Evolutionary conservation across 2,329 filamentous ascomycete species (phyloP).

Genomic region (Berkeleyomyces basicola): DNA sequence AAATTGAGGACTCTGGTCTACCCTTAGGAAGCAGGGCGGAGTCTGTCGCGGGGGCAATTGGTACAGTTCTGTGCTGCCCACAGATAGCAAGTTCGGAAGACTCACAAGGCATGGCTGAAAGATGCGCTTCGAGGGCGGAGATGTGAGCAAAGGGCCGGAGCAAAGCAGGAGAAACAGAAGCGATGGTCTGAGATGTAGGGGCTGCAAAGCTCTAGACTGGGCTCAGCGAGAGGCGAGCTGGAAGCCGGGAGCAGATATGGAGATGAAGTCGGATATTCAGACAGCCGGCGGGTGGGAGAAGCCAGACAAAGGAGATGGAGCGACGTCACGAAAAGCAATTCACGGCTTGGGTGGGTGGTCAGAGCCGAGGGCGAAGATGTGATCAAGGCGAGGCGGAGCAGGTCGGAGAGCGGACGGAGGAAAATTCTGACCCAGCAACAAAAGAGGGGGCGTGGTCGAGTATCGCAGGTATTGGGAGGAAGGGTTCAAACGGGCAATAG

Average conservation of each 20-base stretch:
- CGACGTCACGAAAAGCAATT: neutral
- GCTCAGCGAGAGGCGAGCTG: neutral
- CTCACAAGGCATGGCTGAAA: conserved; percentile 23
- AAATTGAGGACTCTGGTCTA: neutral
- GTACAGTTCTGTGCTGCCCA: neutral
- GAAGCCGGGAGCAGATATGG: neutral
- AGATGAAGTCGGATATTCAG: neutral
- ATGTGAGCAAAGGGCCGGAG: neutral
- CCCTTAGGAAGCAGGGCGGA: conserved; percentile 10
- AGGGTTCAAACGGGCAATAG: neutral
- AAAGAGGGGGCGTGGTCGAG: neutral
- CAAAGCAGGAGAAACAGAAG: neutral
- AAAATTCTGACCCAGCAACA: neutral
- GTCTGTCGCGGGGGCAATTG: neutral
- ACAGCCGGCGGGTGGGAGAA: neutral
- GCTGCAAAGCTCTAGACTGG: neutral
- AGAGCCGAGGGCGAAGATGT: neutral
- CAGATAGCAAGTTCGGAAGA: conserved; percentile 13
- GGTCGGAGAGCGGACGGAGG: neutral
- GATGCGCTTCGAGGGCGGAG: neutral
- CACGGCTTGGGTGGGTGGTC: neutral
- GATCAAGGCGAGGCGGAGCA: neutral
- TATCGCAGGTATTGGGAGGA: neutral
- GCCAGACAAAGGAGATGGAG: neutral
- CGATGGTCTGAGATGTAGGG: neutral